Evolutionary conservation across 306 rosid genomes (phyloP).

Genomic region (Hippophae rhamnoides): DNA sequence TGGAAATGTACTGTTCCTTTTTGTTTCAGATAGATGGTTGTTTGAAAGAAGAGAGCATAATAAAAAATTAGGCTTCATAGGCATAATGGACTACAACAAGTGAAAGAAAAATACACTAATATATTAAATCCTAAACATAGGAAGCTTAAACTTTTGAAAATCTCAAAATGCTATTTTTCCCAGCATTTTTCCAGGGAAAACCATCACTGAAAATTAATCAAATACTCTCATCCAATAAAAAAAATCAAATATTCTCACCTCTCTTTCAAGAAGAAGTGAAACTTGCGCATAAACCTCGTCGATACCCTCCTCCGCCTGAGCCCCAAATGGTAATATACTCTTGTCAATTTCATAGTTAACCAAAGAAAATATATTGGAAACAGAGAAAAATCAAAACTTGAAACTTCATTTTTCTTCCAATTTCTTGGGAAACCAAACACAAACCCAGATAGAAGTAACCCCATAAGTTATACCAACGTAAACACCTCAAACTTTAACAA

Average conservation of each 20-base stretch:
- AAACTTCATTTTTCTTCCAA: not conserved
- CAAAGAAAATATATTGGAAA: not conserved
- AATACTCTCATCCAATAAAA: not conserved
- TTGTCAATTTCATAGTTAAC: slow-evolving; percentile 10
- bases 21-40: too few species aligned
- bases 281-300: slow-evolving; percentile 93
- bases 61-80: too few species aligned
- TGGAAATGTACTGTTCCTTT: too few species aligned
- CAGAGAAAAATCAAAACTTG: not conserved
- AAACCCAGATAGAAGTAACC: slow-evolving; percentile 3
- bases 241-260: slow-evolving; percentile 40
- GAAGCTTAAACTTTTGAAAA: too few species aligned
- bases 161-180: too few species aligned
- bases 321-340: slow-evolving; percentile 13
- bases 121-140: too few species aligned
- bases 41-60: too few species aligned
- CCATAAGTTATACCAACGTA: too few species aligned
- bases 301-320: slow-evolving; percentile 88
- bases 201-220: not conserved
- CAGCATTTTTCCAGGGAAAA: slow-evolving; percentile 11
- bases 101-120: not conserved
- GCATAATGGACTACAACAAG: too few species aligned
- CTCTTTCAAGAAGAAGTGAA: slow-evolving; percentile 81
- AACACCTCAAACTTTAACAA: too few species aligned
- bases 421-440: slow-evolving; percentile 12